Evolutionary conservation across 306 rosid genomes (phyloP).

Genomic region (Boehmeria nivea): DNA sequence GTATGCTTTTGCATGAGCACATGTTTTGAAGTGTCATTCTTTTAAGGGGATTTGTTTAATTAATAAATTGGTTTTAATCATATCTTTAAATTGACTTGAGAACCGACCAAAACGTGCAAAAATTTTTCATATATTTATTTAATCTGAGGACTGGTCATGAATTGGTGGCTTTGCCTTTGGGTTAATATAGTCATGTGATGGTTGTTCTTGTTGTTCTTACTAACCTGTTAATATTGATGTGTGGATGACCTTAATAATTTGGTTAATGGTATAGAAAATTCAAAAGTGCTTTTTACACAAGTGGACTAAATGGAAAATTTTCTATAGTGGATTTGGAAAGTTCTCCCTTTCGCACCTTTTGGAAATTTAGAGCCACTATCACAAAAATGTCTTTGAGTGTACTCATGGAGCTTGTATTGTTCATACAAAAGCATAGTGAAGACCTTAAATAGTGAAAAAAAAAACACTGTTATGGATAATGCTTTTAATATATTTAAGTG

Average conservation of each 20-base stretch:
- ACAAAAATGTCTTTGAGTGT: background rate
- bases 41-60: background rate
- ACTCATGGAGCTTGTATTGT: background rate
- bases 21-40: conserved; percentile 4
- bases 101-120: conserved; percentile 18
- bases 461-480: too few species aligned
- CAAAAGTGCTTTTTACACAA: background rate
- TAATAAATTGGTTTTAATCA: background rate
- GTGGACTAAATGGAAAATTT: too few species aligned
- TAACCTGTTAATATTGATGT: too few species aligned
- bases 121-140: background rate
- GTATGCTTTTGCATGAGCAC: background rate
- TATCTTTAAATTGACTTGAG: background rate
- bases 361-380: background rate
- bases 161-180: background rate
- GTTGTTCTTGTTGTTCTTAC: background rate
- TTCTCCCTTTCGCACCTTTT: too few species aligned
- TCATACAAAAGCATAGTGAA: too few species aligned
- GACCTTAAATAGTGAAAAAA: too few species aligned
- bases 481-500: too few species aligned
- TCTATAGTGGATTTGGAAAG: too few species aligned
- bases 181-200: background rate
- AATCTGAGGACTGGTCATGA: background rate
- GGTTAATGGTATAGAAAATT: background rate
- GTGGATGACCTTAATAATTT: background rate